Evolutionary conservation across 2,329 filamentous ascomycete genomes (phyloP).

Genomic region (Penicillium sp.): DNA sequence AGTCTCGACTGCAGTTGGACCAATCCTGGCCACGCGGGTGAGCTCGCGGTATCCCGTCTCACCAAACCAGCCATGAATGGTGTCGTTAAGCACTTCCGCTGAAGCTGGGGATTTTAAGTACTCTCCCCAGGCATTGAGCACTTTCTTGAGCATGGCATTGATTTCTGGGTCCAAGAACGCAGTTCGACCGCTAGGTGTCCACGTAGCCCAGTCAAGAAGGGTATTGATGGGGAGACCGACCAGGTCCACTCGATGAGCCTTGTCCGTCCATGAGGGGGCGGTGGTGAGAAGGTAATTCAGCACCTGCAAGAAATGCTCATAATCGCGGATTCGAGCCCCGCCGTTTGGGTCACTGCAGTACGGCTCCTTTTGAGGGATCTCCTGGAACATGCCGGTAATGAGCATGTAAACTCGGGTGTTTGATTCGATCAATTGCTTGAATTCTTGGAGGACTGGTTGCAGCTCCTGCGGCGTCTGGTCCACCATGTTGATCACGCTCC

Average conservation of each 20-base stretch:
- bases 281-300: conserved; percentile 51
- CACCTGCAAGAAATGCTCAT: conserved; percentile 59
- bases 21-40: conserved; percentile 19
- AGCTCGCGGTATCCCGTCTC: conserved; percentile 44
- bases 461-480: conserved; percentile 47
- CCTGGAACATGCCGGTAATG: conserved; percentile 61
- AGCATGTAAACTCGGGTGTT: conserved; percentile 62
- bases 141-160: conserved; percentile 47
- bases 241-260: conserved; percentile 35
- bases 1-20: conserved; percentile 12
- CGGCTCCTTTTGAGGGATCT: conserved; percentile 56
- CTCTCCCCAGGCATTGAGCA: conserved; percentile 52
- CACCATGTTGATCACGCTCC: conserved; percentile 50
- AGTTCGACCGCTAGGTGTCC: conserved; percentile 48
- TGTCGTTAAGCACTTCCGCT: conserved; percentile 43
- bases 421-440: conserved; percentile 59
- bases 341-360: conserved; percentile 60
- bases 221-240: conserved; percentile 54
- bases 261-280: conserved; percentile 28
- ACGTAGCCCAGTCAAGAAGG: conserved; percentile 56
- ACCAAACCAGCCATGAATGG: conserved; percentile 52
- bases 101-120: conserved; percentile 50
- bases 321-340: conserved; percentile 58
- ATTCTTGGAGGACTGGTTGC: conserved; percentile 57
- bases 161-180: conserved; percentile 51